Evolutionary conservation across 1,139 yeast species (phyloP), one percentile per base, ranked within the genome.

Genomic region (Ogataea hybrid): DNA sequence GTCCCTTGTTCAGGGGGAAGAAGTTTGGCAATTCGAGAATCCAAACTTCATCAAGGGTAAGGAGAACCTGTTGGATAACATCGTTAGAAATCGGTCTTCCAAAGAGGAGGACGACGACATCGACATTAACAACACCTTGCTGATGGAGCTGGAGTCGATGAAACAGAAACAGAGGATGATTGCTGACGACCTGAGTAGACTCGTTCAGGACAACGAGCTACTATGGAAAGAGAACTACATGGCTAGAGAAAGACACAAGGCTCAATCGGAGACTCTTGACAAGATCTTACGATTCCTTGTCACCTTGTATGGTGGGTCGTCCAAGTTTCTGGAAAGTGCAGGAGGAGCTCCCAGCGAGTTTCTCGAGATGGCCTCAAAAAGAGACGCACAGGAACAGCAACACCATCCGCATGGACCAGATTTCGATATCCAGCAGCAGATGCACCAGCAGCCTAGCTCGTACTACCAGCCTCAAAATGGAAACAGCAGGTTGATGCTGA

Each of bases 181-280:
- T 18, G 77, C 89, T 3, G 95, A 89, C 51, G 97, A 92, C 58
- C 69, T 92, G 46, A 69, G 83, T 52, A 72, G 97, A 46, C 80
- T 92, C 29, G 75, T 90, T 49, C 83, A 82, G 51, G 98, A 94
- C 58, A 92, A 92, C 63, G 90, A 88, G 59, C 67, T 88, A 53
- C 68, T 92, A 40, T 92, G 98, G 98, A 81, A 82, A 47, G 98
- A 92, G 60, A 84, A 88, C 57, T 81, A 75, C 57, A 68, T 82
- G 43, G 84, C 94, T 4, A 71, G 97, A 43, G 97, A 92, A 60
- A 77, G 94, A 48, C 87, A 89, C 61, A 79, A 83, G 51, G 74
- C 83, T 32, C 98, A 92, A 60, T 81, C 90, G 27, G 90, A 86
- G 51, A 88, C 96, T 18, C 70, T 92, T 48, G 95, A 89, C 53